Evolutionary conservation across 2,329 filamentous ascomycete species (phyloP).

Genomic region (Colletotrichum lindemuthianum): DNA sequence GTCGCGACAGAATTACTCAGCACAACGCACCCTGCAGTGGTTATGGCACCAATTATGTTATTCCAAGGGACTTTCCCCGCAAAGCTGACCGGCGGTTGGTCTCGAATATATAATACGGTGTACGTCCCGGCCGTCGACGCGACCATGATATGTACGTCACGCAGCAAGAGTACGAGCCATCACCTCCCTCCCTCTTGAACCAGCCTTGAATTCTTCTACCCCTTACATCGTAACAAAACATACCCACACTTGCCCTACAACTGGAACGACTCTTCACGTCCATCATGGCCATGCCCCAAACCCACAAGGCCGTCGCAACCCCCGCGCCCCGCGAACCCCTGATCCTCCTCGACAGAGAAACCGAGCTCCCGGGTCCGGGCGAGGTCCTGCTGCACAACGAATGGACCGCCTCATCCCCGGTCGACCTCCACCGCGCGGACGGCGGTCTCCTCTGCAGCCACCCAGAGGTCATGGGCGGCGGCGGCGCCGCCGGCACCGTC

Average conservation of each 20-base stretch:
- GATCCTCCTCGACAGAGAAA: constrained; percentile 39
- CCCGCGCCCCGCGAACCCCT: constrained; percentile 39
- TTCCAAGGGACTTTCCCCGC: too few species aligned
- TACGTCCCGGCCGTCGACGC: too few species aligned
- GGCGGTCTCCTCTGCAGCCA: constrained; percentile 64
- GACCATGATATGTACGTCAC: too few species aligned
- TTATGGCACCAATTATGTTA: neutral
- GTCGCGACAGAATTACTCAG: constrained; percentile 18
- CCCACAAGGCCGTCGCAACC: constrained; percentile 42
- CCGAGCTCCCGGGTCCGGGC: constrained; percentile 47
- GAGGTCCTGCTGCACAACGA: constrained; percentile 66
- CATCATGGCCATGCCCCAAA: constrained; percentile 38
- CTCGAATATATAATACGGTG: too few species aligned
- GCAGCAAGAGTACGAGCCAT: too few species aligned
- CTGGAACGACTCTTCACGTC: neutral
- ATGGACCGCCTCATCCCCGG: constrained; percentile 69
- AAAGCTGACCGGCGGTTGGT: too few species aligned
- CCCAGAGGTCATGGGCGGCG: constrained; percentile 63
- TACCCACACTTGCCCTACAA: neutral
- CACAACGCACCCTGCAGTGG: neutral
- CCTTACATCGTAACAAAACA: neutral
- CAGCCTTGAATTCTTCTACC: too few species aligned
- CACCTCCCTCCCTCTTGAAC: too few species aligned
- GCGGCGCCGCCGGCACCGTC: constrained; percentile 61
- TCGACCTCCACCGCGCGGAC: constrained; percentile 71